These are phyloP conservation scores for Phytophthora pisi DNA, from an alignment of 352 stramenopile species.

Conservation along the genomic window DNA sequence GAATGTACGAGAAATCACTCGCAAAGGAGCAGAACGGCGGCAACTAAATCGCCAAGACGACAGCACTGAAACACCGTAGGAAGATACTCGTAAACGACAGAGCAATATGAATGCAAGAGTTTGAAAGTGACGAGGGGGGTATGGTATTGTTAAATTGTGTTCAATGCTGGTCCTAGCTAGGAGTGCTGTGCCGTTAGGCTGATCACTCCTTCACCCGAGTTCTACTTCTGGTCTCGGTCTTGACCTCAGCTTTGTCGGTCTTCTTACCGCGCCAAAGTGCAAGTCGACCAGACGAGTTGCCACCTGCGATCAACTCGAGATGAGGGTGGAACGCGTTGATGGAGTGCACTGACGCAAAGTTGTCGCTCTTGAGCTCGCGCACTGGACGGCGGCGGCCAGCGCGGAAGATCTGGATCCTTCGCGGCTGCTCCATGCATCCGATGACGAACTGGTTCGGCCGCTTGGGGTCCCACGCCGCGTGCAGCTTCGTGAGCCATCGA, in stretches of 20 bases:
- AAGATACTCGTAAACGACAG: constrained; percentile 10
- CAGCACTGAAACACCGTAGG: constrained; percentile 18
- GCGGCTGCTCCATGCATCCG: constrained; percentile 82
- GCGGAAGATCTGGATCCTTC: constrained; percentile 84
- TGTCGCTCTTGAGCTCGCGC: constrained; percentile 69
- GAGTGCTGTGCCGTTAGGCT: not conserved
- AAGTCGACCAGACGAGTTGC: constrained; percentile 81
- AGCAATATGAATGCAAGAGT: constrained; percentile 20
- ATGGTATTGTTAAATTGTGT: constrained; percentile 7
- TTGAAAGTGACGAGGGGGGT: constrained; percentile 9
- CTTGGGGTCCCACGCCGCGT: constrained; percentile 83
- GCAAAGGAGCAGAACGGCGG: constrained; percentile 47
- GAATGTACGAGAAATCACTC: constrained; percentile 74
- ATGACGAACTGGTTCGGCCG: constrained; percentile 77
- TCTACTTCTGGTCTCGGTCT: constrained; percentile 11
- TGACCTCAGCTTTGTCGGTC: constrained; percentile 22
- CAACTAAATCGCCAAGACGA: constrained; percentile 11
- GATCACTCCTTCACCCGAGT: constrained; percentile 16
- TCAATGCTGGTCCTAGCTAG: not conserved
- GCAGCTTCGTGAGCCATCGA: constrained; percentile 88
- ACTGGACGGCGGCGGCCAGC: constrained; percentile 69
- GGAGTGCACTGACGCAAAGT: constrained; percentile 84
- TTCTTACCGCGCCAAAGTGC: constrained; percentile 60
- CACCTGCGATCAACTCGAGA: constrained; percentile 68
- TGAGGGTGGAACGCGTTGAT: constrained; percentile 88